Evolutionary conservation across 768 basidiomycete genomes (phyloP).

Genomic region (Vararia minispora): DNA sequence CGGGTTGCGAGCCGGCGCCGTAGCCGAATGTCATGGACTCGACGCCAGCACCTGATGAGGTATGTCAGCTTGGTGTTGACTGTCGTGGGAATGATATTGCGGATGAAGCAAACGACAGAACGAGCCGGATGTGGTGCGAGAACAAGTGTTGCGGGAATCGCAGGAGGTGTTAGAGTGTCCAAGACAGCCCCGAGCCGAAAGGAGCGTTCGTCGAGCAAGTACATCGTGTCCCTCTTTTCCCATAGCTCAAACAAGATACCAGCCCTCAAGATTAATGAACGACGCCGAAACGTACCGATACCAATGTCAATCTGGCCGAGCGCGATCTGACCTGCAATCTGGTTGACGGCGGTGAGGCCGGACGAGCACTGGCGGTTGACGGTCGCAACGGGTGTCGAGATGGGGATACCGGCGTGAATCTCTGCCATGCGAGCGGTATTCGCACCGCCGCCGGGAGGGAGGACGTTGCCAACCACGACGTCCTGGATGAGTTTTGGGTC

Average conservation of each 20-base stretch:
- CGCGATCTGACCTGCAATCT: slow-evolving; percentile 72
- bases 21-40: slow-evolving; percentile 84
- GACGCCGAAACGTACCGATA: slow-evolving; percentile 43
- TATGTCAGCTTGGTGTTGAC: background rate
- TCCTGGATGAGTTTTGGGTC: slow-evolving; percentile 81
- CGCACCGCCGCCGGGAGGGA: slow-evolving; percentile 81
- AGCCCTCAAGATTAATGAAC: background rate
- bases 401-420: slow-evolving; percentile 75
- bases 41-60: slow-evolving; percentile 61
- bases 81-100: background rate
- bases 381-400: slow-evolving; percentile 63
- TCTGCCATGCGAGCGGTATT: slow-evolving; percentile 77
- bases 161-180: too few relatives aligned
- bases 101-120: too few relatives aligned
- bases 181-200: too few relatives aligned
- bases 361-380: slow-evolving; percentile 89
- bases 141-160: too few relatives aligned
- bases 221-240: too few relatives aligned
- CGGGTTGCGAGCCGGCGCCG: slow-evolving; percentile 44
- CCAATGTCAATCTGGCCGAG: slow-evolving; percentile 82
- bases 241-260: background rate
- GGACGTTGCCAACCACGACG: slow-evolving; percentile 78
- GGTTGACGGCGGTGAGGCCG: slow-evolving; percentile 71
- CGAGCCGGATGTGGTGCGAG: too few relatives aligned
- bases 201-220: too few relatives aligned